A percentile compares a stretch with the other conserved stretches of the same genome.
These are phyloP conservation scores for Aspergillus sclerotialis DNA, from an alignment of 2,329 filamentous ascomycete genomes.

Conservation along the genomic window DNA sequence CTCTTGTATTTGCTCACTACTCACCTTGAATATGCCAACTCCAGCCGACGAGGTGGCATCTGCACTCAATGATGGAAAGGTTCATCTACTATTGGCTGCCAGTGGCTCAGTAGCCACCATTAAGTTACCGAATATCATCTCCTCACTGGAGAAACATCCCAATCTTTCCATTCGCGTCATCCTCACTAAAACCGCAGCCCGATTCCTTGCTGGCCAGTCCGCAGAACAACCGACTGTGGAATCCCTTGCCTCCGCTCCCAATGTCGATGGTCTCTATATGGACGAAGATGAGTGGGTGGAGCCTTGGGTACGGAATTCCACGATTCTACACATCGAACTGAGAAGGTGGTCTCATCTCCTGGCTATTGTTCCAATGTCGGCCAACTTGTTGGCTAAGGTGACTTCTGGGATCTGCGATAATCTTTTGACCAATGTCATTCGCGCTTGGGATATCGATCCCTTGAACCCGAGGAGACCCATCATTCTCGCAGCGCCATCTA, in stretches of 20 bases:
- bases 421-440: conserved; percentile 63
- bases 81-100: conserved; percentile 50
- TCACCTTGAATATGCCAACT: too few species aligned
- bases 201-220: conserved; percentile 71
- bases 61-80: conserved; percentile 16
- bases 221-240: conserved; percentile 66
- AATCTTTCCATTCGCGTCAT: conserved; percentile 74
- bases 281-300: conserved; percentile 80
- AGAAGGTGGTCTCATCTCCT: conserved; percentile 75
- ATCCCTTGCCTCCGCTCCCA: conserved; percentile 53
- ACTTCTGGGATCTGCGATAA: conserved; percentile 70
- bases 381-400: conserved; percentile 82
- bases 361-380: conserved; percentile 71
- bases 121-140: conserved; percentile 64
- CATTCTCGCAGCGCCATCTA: conserved; percentile 71
- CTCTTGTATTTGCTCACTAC: too few species aligned
- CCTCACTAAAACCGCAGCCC: conserved; percentile 64
- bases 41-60: background rate
- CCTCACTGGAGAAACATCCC: conserved; percentile 35
- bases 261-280: conserved; percentile 73
- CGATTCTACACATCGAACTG: conserved; percentile 85
- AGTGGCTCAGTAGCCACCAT: conserved; percentile 81
- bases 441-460: conserved; percentile 72
- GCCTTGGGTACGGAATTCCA: conserved; percentile 70
- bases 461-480: conserved; percentile 44